Evolutionary conservation across 73 alveolate species (phyloP), one percentile per base, ranked within the genome.

Genomic region (Paramecium octaurelia): DNA sequence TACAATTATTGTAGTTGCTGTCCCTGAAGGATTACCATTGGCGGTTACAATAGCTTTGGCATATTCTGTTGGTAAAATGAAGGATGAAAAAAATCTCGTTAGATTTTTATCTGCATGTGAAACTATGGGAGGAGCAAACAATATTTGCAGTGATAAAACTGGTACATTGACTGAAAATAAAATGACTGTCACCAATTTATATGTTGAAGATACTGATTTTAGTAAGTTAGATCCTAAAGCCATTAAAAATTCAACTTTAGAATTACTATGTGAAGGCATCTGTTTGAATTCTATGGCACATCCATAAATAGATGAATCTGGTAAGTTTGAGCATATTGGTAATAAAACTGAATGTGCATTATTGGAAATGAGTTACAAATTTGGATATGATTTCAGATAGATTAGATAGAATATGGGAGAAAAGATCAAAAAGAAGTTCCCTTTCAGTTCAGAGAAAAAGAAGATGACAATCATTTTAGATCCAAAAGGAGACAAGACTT

Each of bases 21-120:
- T 97, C 70, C 99, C 99, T 9, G 99, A 97, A 94, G 99, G 99
- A 60, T 96, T 97, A 18, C 99, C 99, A 36, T 88, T 97, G 85
- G 99, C 99, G 59, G 99, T 97, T 23, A 97, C 99, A 8, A 95
- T 97, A 84, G 95, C 99, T 42, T 89, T 97, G 58, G 99, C 99
- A 59, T 97, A 92, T 93, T 93, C 98, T 18, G 99, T 97, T 14
- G 97, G 95, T 57, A 94, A 97, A 95, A 97, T 97, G 99, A 97
- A 96, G 93, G 95, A 97, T 54, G 97, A 97, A 93, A 97, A 97
- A 88, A 97, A 97, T 94, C 93, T 97, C 48, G 99, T 97, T 24
- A 96, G 98, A 95, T 97, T 93, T 92, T 96, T 97, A 58, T 98
- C 94, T 92, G 97, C 98, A 85, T 95, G 97, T 50, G 99, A 97